Evolutionary conservation across 345 rosid species (phyloP).

Genomic region (Atalantia buxifolia): DNA sequence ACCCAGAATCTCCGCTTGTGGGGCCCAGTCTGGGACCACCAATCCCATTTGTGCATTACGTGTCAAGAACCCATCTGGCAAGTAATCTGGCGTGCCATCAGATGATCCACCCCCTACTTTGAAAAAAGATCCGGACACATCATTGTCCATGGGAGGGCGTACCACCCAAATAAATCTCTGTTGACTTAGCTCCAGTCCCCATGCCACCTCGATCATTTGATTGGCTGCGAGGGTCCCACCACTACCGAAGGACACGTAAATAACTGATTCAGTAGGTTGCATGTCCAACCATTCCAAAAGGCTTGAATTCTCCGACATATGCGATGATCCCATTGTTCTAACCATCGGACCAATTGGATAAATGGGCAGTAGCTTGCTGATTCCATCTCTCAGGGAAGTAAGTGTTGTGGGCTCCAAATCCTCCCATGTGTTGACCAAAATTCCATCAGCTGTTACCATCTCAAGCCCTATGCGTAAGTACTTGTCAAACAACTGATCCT

Average conservation of each 20-base stretch:
- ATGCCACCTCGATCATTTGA: slow-evolving; percentile 35
- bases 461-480: slow-evolving; percentile 12
- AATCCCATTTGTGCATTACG: slow-evolving; percentile 37
- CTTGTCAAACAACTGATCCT: slow-evolving; percentile 16
- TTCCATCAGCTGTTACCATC: slow-evolving; percentile 46
- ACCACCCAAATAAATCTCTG: slow-evolving; percentile 51
- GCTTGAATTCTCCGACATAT: not conserved
- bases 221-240: slow-evolving; percentile 48
- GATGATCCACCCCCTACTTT: not conserved
- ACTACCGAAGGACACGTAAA: slow-evolving; percentile 74
- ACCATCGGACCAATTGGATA: slow-evolving; percentile 34
- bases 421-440: slow-evolving; percentile 54
- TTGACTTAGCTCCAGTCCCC: slow-evolving; percentile 34
- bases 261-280: slow-evolving; percentile 47
- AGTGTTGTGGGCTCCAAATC: slow-evolving; percentile 35
- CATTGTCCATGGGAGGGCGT: slow-evolving; percentile 22
- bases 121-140: slow-evolving; percentile 14
- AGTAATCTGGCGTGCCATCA: slow-evolving; percentile 12
- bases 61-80: slow-evolving; percentile 57
- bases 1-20: slow-evolving; percentile 49
- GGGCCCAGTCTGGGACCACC: slow-evolving; percentile 57
- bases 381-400: slow-evolving; percentile 14
- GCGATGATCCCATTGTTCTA: not conserved
- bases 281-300: slow-evolving; percentile 45
- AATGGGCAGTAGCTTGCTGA: slow-evolving; percentile 19